Base-by-base conservation (phyloP, 2,329 filamentous ascomycete genomes). In the Ramularia collo-cygni region DNA sequence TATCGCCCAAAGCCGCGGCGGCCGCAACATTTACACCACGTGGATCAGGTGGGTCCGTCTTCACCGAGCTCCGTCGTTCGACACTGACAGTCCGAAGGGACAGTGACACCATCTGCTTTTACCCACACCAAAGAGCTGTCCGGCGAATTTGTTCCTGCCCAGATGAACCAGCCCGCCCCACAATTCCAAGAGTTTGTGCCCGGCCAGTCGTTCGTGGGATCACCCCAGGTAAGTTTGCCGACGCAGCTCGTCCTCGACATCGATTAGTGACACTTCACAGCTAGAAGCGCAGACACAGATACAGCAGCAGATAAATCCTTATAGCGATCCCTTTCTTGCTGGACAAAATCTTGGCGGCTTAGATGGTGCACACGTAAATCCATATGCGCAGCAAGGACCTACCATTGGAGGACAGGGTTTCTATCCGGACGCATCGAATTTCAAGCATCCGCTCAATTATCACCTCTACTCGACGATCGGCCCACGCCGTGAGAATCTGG, bases 401-500 rank as follows among this genome's bases (percentile, higher is more conserved):
- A 68, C 70, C 14, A 66, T 89, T 18, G 69, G 72, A 42, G 75
- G 74, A 4, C 69, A 77, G 12, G 71, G 77, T 2, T 94, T 81
- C 61, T 94, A 83, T 57, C 68, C 74, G 42, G 69, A 70, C 40
- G 64, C 74, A 46, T 66, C 69, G 41, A 68, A 70, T 38, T 80
- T 77, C 56, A 74, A 77, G 32, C 64, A 72, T 44, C 74, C 75
- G 15, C 75, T 88, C 4, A 85, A 90, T 68, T 94, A 95, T 61
- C 92, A 98, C 62, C 74, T 95, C 9, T 98, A 98, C 62, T 85
- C 87, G 21, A 88, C 89, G 0, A 76, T 89, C 41, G 87, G 86
- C 4, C 81, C 85, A n/a, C 77, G 88, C 59, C 77, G 80, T 44
- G 84, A 90, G 47, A 87, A 87, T 48, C 71, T 95, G 19, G 72